A percentile compares a stretch with the other conserved stretches of the same genome.
These are phyloP conservation scores for Ramaria sp. DNA, from an alignment of 768 basidiomycete genomes.

Conservation along the genomic window DNA sequence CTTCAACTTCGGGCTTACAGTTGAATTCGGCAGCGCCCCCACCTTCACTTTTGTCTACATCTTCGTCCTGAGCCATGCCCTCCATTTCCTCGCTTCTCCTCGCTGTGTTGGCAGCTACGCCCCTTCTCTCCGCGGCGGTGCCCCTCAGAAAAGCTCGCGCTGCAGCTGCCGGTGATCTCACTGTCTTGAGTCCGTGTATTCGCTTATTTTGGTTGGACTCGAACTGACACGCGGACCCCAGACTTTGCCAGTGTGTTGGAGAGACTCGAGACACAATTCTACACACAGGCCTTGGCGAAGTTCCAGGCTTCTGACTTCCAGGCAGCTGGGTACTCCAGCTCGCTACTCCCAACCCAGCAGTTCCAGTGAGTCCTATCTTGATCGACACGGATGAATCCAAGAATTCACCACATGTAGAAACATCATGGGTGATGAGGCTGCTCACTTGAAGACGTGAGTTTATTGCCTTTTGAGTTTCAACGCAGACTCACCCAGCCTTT, in stretches of 20 bases:
- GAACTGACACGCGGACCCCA: constrained; percentile 17
- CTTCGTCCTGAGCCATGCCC: not conserved
- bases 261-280: constrained; percentile 61
- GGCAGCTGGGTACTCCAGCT: constrained; percentile 50
- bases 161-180: constrained; percentile 9
- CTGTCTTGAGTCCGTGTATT: constrained; percentile 36
- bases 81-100: not conserved
- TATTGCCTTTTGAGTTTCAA: constrained; percentile 13
- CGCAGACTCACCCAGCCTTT: not conserved
- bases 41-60: not conserved
- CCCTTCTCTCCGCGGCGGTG: constrained; percentile 38
- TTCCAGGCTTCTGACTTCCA: constrained; percentile 57
- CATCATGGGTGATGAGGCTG: constrained; percentile 53
- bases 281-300: constrained; percentile 50
- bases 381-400: not conserved
- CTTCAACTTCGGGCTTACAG: not conserved
- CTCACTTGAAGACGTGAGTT: constrained; percentile 33
- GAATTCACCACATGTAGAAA: constrained; percentile 12
- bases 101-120: constrained; percentile 12
- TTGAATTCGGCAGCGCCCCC: not conserved
- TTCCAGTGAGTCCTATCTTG: constrained; percentile 25
- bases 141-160: constrained; percentile 27
- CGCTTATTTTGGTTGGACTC: not conserved
- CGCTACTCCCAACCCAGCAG: constrained; percentile 46
- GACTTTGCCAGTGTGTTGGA: constrained; percentile 73